phyloP scores from a whole-genome alignment of 768 basidiomycete species.

The Mycena pura region DNA sequence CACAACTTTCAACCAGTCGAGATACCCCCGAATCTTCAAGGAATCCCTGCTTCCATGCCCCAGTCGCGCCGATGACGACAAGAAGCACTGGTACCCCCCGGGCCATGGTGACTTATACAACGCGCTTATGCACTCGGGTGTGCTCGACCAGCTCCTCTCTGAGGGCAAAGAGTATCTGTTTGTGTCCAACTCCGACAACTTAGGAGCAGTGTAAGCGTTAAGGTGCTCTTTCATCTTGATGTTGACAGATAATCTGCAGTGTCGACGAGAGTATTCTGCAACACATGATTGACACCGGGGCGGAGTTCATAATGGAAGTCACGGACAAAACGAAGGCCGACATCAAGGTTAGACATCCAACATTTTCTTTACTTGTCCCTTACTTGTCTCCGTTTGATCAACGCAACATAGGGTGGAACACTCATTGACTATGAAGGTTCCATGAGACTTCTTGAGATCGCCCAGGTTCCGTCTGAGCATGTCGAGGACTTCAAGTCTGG shows the following conservation, averaged over 20 bases:
- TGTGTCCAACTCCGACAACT: slow-evolving; percentile 96
- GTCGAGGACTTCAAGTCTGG: slow-evolving; percentile 93
- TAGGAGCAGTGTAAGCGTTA: slow-evolving; percentile 81
- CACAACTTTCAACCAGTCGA: slow-evolving; percentile 91
- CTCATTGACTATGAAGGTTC: slow-evolving; percentile 91
- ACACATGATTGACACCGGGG: slow-evolving; percentile 81
- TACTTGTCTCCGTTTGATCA: background rate
- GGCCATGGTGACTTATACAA: slow-evolving; percentile 98
- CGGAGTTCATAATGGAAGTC: slow-evolving; percentile 94
- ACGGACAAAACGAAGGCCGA: slow-evolving; percentile 97
- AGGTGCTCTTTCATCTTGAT: background rate
- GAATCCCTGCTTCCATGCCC: slow-evolving; percentile 89
- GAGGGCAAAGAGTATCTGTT: slow-evolving; percentile 98
- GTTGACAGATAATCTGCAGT: slow-evolving; percentile 39
- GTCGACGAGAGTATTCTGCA: slow-evolving; percentile 86
- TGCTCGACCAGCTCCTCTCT: slow-evolving; percentile 86
- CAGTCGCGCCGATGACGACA: slow-evolving; percentile 78
- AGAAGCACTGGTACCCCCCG: slow-evolving; percentile 95
- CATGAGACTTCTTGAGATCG: slow-evolving; percentile 89
- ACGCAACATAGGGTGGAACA: slow-evolving; percentile 70
- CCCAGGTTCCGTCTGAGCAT: slow-evolving; percentile 93
- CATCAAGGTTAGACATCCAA: slow-evolving; percentile 45
- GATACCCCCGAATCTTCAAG: slow-evolving; percentile 92
- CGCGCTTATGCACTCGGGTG: slow-evolving; percentile 87
- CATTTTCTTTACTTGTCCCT: background rate